Evolutionary conservation across 805 yeast species (phyloP), one percentile per base, ranked within the genome.

Genomic region (Kazachstania bromeliacearum): DNA sequence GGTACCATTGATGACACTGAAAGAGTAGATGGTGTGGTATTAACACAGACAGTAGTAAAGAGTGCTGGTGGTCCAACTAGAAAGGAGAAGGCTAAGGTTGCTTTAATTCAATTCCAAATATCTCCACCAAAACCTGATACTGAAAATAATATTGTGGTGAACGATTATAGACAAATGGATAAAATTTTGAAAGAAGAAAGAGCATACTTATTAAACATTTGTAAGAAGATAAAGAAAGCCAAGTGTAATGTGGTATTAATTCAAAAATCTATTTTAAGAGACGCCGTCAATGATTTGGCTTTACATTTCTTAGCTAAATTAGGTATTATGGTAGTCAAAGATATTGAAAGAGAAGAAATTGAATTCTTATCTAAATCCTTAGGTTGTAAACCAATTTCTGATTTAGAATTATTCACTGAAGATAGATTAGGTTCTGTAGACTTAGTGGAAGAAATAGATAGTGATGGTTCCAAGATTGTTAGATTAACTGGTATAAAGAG

Each of bases 111-210:
- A 68, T 92, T 84, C 68, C 98, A 84, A 69, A 73, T 87, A 44
- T 85, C 95, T 15, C 96, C 96, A 17, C 96, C 96, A 46, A 87
- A 87, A 59, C 96, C 96, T 15, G 96, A 87, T 57, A 81, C 94
- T 81, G 98, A 92, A 66, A 92, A 92, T 62, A 89, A 88, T 57
- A 89, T 92, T 34, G 95, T 92, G 39, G 97, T 92, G 37, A 92
- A 84, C 57, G 99, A 92, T 62, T 92, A 92, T 68, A 77, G 98
- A 63, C 98, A 92, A 64, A 92, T 92, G 99, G 99, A 92, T 64
- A 92, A 89, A 67, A 92, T 92, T 50, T 70, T 92, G 57, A 92
- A 94, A 58, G 99, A 92, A 65, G 98, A 92, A 70, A 79, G 99
- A 59, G 92, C 95, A 20, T 92, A 92, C 59, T 67, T 92, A 55